Base-by-base conservation (phyloP, 164 flowering plant species). In the Vitis labrusca region DNA sequence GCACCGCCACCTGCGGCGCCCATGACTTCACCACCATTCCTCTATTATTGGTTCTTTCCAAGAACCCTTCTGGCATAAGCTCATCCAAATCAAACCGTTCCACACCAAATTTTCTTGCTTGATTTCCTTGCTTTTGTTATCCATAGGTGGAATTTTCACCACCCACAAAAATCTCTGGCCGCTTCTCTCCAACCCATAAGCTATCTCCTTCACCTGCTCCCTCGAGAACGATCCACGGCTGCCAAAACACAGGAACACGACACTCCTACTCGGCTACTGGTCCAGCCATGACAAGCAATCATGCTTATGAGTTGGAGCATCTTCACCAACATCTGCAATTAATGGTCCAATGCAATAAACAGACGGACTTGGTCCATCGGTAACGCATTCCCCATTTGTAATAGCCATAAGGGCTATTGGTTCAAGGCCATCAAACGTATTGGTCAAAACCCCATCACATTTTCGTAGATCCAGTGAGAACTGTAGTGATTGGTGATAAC, bases 401-500 rank as follows among this genome's bases (percentile, higher is more conserved):
- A 66, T 54, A 6, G 70, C 64, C 10, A 10, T 44, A 55, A 73
- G 10, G 3, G 75, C 71, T 5, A 1, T 9, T 4, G 67, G 61
- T 56, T 73, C 76, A 1, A 73, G 67, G 2, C 3, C 12, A 2
- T 61, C 67, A 16, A 67, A 73, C 1, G 71, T 61, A 58, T 73
- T 73, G 1, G 47, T 4, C 2, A 73, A 55, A 14, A 73, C 27
- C 30, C 76, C 71, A 8, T 52, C 10, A 2, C 61, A 23, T 8
- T 55, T 67, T 30, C 30, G 57, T 3, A 61, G 55, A 13, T 9
- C 17, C 17, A 17, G 17, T 17, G 17, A 17, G 17, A 17, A 17
- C 17, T 17, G 17, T 17, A 17, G 17, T 17, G 17, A 17, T 17
- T 17, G 17, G 17, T 17, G 17, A 17, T 17, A 17, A 17, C 17